These are phyloP conservation scores for Proliferodiscus dingleyae DNA, from an alignment of 2,329 filamentous ascomycete species.

Conservation along the genomic window DNA sequence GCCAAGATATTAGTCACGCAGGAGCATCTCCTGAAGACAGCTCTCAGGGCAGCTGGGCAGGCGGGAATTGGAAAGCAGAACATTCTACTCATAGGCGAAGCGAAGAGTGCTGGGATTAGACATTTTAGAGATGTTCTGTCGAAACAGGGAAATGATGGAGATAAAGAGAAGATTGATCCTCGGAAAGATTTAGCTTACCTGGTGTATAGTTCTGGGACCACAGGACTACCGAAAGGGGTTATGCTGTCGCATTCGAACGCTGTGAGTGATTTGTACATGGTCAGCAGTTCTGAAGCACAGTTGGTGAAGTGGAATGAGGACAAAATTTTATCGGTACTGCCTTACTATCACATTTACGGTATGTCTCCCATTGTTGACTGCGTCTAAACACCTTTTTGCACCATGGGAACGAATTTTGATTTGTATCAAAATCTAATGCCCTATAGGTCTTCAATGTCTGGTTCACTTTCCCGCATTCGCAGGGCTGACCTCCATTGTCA, in stretches of 20 bases:
- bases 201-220: constrained; percentile 50
- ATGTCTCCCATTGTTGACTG: not conserved
- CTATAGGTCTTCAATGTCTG: not conserved
- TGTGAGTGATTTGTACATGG: constrained; percentile 63
- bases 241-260: constrained; percentile 79
- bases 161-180: constrained; percentile 66
- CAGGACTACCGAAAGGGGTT: constrained; percentile 72
- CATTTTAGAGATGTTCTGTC: constrained; percentile 60
- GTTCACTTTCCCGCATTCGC: constrained; percentile 61
- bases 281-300: constrained; percentile 43
- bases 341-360: constrained; percentile 72
- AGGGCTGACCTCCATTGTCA: constrained; percentile 61
- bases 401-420: too few relatives aligned
- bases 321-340: constrained; percentile 61
- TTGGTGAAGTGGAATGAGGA: constrained; percentile 7
- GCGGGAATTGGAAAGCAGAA: constrained; percentile 64
- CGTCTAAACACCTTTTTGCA: too few relatives aligned
- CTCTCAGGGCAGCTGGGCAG: constrained; percentile 58
- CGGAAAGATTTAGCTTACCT: constrained; percentile 72
- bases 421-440: too few relatives aligned
- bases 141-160: constrained; percentile 52
- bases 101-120: constrained; percentile 52
- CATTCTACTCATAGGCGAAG: constrained; percentile 70
- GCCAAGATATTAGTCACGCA: constrained; percentile 73
- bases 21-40: constrained; percentile 55